Evolutionary conservation across 1,284 basidiomycete species (phyloP).

Genomic region (Papiliotrema flavescens): DNA sequence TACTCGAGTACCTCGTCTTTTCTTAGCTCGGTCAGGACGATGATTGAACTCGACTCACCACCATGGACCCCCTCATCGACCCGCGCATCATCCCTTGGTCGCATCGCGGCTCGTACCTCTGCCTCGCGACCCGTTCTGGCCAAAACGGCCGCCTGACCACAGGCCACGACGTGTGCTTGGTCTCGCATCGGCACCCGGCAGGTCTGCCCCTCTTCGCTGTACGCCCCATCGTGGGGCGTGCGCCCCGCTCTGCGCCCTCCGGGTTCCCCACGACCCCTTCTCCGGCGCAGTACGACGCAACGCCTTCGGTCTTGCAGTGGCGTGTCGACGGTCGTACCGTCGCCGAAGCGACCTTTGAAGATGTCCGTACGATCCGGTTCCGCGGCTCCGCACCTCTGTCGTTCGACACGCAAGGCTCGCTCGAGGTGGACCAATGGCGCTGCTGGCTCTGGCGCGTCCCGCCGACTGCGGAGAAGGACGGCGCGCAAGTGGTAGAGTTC

Average conservation of each 20-base stretch:
- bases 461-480: background rate
- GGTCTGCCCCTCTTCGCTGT: slow-evolving; percentile 4
- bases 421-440: slow-evolving; percentile 3
- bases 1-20: too few relatives aligned
- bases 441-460: slow-evolving; percentile 2
- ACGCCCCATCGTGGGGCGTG: background rate
- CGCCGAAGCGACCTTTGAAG: slow-evolving; percentile 1
- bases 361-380: background rate
- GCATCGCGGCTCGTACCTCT: slow-evolving; percentile 4
- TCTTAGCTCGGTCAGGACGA: too few relatives aligned
- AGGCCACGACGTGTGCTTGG: slow-evolving; percentile 1
- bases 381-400: background rate
- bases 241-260: background rate
- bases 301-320: background rate
- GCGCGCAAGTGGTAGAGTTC: background rate
- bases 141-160: background rate
- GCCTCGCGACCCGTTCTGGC: slow-evolving; percentile 2
- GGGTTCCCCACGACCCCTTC: background rate
- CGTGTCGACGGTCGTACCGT: background rate
- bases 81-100: slow-evolving; percentile 6
- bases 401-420: slow-evolving; percentile 1
- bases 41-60: too few relatives aligned
- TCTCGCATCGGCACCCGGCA: slow-evolving; percentile 1
- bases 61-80: background rate
- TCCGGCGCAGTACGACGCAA: background rate